These are phyloP conservation scores for Fusarium sp. DNA, from an alignment of 2,329 filamentous ascomycete species.

Conservation along the genomic window DNA sequence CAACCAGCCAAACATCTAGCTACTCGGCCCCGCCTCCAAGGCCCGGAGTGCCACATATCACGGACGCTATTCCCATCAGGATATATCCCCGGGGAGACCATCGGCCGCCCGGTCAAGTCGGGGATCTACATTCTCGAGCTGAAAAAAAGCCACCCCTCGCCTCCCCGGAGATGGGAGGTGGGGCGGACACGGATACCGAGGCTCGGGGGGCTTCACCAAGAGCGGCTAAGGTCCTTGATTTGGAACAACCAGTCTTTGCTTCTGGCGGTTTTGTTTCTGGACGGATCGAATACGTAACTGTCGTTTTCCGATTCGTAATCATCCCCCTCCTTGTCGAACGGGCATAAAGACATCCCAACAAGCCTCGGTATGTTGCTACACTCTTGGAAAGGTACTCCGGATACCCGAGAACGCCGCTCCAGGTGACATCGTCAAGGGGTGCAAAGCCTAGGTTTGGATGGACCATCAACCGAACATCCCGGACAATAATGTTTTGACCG, in stretches of 20 bases:
- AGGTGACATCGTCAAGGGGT: neutral
- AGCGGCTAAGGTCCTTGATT: neutral
- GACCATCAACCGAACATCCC: neutral
- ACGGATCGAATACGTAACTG: neutral
- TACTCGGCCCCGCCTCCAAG: neutral
- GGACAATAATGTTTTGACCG: neutral
- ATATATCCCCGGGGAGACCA: constrained; percentile 37
- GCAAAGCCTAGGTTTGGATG: neutral
- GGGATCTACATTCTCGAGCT: constrained; percentile 25
- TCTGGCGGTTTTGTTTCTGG: neutral
- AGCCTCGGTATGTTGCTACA: constrained; percentile 1
- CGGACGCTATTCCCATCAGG: constrained; percentile 43
- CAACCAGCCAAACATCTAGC: neutral
- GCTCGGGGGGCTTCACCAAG: constrained; percentile 12
- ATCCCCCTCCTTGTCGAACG: neutral
- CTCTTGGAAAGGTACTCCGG: neutral
- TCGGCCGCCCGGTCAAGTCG: constrained; percentile 28
- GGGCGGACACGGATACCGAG: constrained; percentile 20
- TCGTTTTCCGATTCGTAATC: neutral
- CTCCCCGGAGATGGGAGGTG: neutral
- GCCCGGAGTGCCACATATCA: constrained; percentile 20
- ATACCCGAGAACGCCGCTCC: neutral
- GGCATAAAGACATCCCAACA: neutral
- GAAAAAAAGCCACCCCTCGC: neutral
- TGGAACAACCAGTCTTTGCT: neutral